phyloP scores from a whole-genome alignment of 2,329 filamentous ascomycete species.

The Tolypocladium guangdongense region DNA sequence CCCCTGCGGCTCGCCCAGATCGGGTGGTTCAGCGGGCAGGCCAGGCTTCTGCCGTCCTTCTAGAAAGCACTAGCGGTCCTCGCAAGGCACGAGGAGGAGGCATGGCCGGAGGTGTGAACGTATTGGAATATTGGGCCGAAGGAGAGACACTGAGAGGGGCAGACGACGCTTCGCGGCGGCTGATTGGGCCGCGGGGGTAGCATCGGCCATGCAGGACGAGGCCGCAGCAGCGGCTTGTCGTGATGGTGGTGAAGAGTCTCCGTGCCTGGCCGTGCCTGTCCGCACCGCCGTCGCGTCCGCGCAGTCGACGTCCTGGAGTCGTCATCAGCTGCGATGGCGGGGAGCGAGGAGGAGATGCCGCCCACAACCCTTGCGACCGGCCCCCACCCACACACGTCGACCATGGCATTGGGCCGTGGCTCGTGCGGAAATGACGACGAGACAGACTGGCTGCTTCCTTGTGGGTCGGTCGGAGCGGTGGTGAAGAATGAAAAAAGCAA shows the following conservation, averaged over 20 bases:
- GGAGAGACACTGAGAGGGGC: background rate
- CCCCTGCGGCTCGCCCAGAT: slow-evolving; percentile 1
- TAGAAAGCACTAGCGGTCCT: slow-evolving; percentile 10
- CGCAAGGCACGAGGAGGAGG: background rate
- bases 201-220: background rate
- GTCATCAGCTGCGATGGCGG: background rate
- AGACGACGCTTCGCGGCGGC: background rate
- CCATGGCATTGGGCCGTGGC: too few relatives aligned
- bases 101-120: background rate
- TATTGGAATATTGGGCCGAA: background rate
- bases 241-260: background rate
- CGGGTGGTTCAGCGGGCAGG: background rate
- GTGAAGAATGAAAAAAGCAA: background rate
- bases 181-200: background rate
- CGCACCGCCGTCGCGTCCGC: too few relatives aligned
- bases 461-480: background rate
- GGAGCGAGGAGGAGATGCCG: background rate
- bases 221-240: background rate
- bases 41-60: slow-evolving; percentile 19
- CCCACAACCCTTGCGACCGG: background rate
- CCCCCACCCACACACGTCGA: background rate
- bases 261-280: background rate
- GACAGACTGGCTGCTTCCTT: background rate
- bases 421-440: background rate
- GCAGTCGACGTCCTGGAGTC: background rate